Conservation (phyloP, 257 asterid species). For the Lycium barbarum region DNA sequence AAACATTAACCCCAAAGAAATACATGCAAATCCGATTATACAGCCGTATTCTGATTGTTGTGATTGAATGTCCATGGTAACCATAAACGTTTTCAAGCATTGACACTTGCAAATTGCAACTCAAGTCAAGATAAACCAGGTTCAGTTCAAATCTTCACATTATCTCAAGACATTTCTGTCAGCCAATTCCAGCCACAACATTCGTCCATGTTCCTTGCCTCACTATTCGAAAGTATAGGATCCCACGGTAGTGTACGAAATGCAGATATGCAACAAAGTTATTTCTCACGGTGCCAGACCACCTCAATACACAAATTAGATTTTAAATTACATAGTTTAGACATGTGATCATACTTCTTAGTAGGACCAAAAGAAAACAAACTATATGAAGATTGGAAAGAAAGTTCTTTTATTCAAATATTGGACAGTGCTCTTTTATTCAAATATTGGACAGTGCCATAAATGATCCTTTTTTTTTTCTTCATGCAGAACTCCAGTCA, state of each 20-base stretch:
- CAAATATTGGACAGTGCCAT: background rate
- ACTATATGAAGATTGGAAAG: background rate
- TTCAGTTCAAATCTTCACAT: background rate
- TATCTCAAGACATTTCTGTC: background rate
- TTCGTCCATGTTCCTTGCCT: background rate
- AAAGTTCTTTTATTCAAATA: background rate
- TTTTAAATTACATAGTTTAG: background rate
- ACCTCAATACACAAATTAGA: background rate
- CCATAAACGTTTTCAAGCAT: background rate
- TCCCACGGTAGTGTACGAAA: background rate
- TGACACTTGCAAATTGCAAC: background rate
- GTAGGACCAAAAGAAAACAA: slow-evolving; percentile 15
- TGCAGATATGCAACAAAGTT: background rate
- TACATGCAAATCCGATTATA: background rate
- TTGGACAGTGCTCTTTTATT: background rate
- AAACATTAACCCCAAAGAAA: background rate
- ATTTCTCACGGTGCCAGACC: background rate
- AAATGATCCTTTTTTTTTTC: background rate
- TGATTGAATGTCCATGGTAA: background rate
- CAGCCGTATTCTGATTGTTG: background rate
- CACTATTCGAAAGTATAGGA: background rate
- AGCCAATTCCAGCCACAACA: background rate
- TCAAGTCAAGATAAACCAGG: background rate
- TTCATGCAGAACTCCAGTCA: background rate
- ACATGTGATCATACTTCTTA: background rate